Percentiles rank a stretch among this genome's conserved stretches.
These are phyloP conservation scores for Lichtheimia corymbifera DNA, from an alignment of 371 early-diverging fungal genomes.

Conservation along the genomic window DNA sequence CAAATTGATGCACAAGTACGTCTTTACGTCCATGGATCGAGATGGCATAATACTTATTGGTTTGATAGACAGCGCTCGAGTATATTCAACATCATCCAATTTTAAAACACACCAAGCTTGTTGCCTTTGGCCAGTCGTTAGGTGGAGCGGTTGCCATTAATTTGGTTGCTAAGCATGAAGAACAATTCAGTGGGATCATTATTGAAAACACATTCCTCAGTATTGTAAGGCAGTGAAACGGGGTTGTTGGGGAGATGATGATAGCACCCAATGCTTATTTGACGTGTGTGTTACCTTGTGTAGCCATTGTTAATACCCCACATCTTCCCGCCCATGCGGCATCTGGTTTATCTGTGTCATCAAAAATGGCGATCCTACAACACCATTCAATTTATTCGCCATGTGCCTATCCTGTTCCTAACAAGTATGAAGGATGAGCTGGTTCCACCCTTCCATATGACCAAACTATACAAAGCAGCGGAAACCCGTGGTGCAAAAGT, in stretches of 20 bases:
- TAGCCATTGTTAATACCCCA: constrained; percentile 86
- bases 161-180: constrained; percentile 73
- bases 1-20: constrained; percentile 86
- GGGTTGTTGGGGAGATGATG: neutral
- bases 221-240: constrained; percentile 55
- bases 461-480: constrained; percentile 64
- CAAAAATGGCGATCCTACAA: constrained; percentile 88
- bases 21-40: too few relatives aligned
- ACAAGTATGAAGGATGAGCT: constrained; percentile 84
- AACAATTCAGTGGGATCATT: constrained; percentile 77
- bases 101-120: constrained; percentile 72
- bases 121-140: constrained; percentile 92
- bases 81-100: constrained; percentile 78
- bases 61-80: constrained; percentile 74
- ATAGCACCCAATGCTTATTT: neutral
- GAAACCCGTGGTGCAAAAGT: constrained; percentile 57
- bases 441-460: constrained; percentile 90
- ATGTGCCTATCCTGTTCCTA: constrained; percentile 82
- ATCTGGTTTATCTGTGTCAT: constrained; percentile 80
- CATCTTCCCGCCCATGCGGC: constrained; percentile 76
- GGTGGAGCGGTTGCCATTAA: constrained; percentile 96
- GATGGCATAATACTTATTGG: too few relatives aligned
- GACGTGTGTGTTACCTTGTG: neutral
- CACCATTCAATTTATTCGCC: constrained; percentile 65
- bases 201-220: constrained; percentile 95